A percentile compares a stretch with the other conserved stretches of the same genome.
These are phyloP conservation scores for Linnemannia elongata DNA, from an alignment of 192 early-diverging fungal species.

Conservation along the genomic window DNA sequence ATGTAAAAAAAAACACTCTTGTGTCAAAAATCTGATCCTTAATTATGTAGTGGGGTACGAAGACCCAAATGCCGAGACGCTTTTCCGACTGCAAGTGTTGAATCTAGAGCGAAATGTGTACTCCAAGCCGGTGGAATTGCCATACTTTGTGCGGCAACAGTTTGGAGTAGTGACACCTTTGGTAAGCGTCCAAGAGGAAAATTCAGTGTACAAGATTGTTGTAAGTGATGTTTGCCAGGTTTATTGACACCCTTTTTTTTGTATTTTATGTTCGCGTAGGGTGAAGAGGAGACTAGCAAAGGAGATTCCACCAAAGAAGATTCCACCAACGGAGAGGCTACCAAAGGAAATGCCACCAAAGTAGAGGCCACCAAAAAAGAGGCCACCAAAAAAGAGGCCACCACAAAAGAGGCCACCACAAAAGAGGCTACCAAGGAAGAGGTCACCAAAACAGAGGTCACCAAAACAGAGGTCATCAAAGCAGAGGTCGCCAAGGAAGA, in stretches of 20 bases:
- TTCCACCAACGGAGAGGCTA: not conserved
- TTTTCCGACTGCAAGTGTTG: slow-evolving; percentile 40
- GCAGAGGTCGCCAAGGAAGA: not conserved
- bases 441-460: not conserved
- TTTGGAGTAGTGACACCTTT: not conserved
- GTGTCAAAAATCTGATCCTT: too few species aligned
- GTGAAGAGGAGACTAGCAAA: not conserved
- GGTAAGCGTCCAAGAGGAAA: not conserved
- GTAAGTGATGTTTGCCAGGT: not conserved
- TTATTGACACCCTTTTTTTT: not conserved
- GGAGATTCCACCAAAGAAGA: not conserved
- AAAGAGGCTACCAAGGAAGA: not conserved
- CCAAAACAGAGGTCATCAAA: not conserved
- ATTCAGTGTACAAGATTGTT: not conserved
- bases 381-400: not conserved
- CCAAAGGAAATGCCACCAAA: not conserved
- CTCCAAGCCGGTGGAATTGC: slow-evolving; percentile 13
- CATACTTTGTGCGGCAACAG: slow-evolving; percentile 19
- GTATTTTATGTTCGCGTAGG: not conserved
- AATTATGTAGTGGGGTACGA: not conserved
- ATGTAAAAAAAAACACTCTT: not conserved
- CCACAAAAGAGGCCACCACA: not conserved
- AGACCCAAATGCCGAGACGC: slow-evolving; percentile 47
- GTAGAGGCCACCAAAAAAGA: not conserved
- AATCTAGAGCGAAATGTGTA: slow-evolving; percentile 35